These are phyloP conservation scores for Leucocoprinus leucothites DNA, from an alignment of 768 basidiomycete species.

Conservation along the genomic window DNA sequence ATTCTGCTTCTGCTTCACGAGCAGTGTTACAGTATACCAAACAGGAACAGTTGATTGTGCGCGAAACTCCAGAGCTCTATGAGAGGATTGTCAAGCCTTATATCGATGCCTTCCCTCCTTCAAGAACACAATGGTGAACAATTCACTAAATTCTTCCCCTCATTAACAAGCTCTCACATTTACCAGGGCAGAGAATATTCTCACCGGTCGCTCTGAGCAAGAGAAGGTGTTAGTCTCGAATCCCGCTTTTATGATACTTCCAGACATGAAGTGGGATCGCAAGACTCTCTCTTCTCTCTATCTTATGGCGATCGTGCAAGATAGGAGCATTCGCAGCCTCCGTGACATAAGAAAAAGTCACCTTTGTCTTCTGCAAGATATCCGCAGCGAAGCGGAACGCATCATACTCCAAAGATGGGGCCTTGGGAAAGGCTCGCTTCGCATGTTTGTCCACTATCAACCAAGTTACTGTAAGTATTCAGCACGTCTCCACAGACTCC, in stretches of 20 bases:
- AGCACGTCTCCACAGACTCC: not conserved
- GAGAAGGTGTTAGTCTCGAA: constrained; percentile 67
- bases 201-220: constrained; percentile 72
- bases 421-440: constrained; percentile 54
- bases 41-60: constrained; percentile 70
- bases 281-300: constrained; percentile 76
- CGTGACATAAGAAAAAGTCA: constrained; percentile 72
- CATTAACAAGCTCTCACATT: not conserved
- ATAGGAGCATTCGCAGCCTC: constrained; percentile 61
- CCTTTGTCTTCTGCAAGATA: constrained; percentile 61
- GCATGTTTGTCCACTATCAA: constrained; percentile 92
- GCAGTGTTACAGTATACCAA: constrained; percentile 57
- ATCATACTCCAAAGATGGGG: constrained; percentile 66
- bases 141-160: not conserved
- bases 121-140: constrained; percentile 77
- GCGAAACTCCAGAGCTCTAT: constrained; percentile 83
- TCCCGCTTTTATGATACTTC: constrained; percentile 72
- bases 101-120: constrained; percentile 68
- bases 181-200: constrained; percentile 80
- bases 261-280: constrained; percentile 97
- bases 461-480: constrained; percentile 83
- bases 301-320: constrained; percentile 73
- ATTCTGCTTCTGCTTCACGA: not conserved
- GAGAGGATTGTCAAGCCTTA: constrained; percentile 70
- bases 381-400: constrained; percentile 51